These are phyloP conservation scores for Castanopsis chinensis DNA, from an alignment of 306 rosid genomes.

Conservation along the genomic window DNA sequence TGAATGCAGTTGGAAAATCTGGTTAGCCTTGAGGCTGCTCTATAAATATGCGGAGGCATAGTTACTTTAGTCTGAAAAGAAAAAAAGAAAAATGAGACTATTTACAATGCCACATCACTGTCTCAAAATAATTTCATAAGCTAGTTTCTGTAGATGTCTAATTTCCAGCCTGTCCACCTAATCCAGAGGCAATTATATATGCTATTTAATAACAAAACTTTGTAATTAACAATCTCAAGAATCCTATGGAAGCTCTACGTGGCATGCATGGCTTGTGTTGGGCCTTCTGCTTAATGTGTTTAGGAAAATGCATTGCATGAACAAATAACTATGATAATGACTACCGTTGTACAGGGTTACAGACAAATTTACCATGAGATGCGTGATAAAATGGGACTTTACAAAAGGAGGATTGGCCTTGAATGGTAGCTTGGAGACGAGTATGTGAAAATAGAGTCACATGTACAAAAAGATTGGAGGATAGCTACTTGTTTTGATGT, in stretches of 20 bases:
- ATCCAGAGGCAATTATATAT: too few species aligned
- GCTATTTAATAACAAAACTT: too few species aligned
- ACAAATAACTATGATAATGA: too few species aligned
- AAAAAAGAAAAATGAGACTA: neutral
- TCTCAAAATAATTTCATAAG: neutral
- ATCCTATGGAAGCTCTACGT: neutral
- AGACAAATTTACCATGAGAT: neutral
- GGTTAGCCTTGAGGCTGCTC: neutral
- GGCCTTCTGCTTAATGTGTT: neutral
- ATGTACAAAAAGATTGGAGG: too few species aligned
- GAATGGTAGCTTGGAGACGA: conserved; percentile 46
- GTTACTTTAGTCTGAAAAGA: neutral
- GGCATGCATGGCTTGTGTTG: neutral
- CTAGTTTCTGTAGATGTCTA: too few species aligned
- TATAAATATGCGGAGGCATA: neutral
- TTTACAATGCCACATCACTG: neutral
- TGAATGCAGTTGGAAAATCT: too few species aligned
- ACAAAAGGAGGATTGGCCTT: neutral
- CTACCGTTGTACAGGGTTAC: too few species aligned
- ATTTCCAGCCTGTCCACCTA: too few species aligned
- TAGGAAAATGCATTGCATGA: neutral
- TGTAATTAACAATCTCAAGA: too few species aligned
- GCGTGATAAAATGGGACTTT: neutral
- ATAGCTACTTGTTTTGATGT: neutral
- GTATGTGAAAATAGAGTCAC: conserved; percentile 20